Conservation (phyloP, 2,329 filamentous ascomycete genomes). For the Aureobasidium melanogenum region DNA sequence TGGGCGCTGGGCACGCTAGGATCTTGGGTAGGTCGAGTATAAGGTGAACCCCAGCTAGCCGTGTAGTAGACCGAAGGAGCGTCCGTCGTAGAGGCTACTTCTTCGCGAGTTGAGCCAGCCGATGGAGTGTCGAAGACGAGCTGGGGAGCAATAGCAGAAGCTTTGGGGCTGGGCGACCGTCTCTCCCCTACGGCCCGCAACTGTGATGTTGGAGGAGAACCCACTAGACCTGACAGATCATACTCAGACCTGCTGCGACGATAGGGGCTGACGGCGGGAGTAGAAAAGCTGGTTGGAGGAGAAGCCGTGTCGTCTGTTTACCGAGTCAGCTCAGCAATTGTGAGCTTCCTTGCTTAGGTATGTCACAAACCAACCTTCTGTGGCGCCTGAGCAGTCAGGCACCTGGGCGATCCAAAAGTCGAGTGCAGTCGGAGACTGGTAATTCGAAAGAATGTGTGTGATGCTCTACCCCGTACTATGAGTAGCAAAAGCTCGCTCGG, state of each 20-base stretch:
- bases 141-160: background rate
- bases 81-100: background rate
- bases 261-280: background rate
- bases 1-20: conserved; percentile 13
- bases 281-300: background rate
- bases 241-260: conserved; percentile 6
- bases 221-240: conserved; percentile 3
- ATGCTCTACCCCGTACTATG: background rate
- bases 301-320: conserved; percentile 1
- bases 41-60: conserved; percentile 87
- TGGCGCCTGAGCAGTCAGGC: conserved; percentile 11
- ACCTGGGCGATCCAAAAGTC: no score
- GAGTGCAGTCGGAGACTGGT: conserved; percentile 11
- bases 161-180: background rate
- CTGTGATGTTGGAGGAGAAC: background rate
- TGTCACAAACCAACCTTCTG: background rate
- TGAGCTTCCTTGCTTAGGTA: background rate
- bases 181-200: conserved; percentile 5
- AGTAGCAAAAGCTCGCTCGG: no score
- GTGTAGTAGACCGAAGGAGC: conserved; percentile 42
- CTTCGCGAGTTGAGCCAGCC: background rate
- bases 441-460: background rate
- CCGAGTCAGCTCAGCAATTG: background rate
- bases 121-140: conserved; percentile 6
- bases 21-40: conserved; percentile 49